These are phyloP conservation scores for Citrus unshiu DNA, from an alignment of 345 rosid species.

Conservation along the genomic window DNA sequence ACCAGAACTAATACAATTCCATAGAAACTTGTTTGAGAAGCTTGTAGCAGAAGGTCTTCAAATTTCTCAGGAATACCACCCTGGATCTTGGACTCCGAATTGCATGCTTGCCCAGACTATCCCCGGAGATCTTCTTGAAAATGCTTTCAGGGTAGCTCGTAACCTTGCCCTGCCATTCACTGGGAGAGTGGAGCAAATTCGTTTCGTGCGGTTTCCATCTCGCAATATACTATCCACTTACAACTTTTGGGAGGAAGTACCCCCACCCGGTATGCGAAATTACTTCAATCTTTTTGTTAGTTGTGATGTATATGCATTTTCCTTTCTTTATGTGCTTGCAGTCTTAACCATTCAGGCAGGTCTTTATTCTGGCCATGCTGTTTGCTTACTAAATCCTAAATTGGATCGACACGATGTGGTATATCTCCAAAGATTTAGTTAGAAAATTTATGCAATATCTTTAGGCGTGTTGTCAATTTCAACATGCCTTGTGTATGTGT, in stretches of 20 bases:
- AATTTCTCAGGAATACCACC: neutral
- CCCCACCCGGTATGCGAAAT: neutral
- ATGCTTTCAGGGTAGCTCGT: neutral
- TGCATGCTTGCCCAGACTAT: neutral
- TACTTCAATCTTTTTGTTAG: neutral
- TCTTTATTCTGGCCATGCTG: neutral
- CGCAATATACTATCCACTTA: neutral
- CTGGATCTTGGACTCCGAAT: neutral
- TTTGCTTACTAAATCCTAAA: neutral
- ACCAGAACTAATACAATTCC: neutral
- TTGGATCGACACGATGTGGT: neutral
- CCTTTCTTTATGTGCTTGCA: neutral
- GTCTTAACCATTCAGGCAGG: no score
- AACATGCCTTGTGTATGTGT: neutral
- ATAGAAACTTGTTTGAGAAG: neutral
- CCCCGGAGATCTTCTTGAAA: neutral
- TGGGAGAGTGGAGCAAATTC: neutral
- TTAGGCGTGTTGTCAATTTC: neutral
- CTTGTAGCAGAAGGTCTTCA: neutral
- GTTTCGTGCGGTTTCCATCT: neutral
- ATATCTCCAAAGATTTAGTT: neutral
- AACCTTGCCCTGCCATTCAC: neutral
- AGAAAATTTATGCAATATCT: no score
- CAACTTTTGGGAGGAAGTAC: neutral
- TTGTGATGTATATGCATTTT: no score